Percentiles rank a stretch among this genome's conserved stretches.
Evolutionary conservation across 169 alveolate species (phyloP).

Genomic region (Plasmodium chabaudi): DNA sequence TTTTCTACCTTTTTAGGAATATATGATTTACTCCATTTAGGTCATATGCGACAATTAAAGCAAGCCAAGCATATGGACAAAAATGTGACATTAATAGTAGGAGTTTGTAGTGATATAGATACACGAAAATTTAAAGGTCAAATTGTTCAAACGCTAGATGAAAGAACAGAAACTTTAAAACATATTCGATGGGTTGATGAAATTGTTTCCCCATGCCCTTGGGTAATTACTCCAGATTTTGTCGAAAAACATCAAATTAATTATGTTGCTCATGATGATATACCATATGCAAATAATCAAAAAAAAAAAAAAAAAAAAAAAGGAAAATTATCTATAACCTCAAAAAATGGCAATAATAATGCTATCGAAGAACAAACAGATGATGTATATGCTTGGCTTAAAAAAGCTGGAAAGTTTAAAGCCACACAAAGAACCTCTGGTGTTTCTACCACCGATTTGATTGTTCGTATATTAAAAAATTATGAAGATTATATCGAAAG

Average conservation of each 20-base stretch:
- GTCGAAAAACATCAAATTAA: constrained; percentile 92
- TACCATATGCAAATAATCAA: constrained; percentile 90
- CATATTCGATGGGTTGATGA: constrained; percentile 98
- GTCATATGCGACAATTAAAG: constrained; percentile 96
- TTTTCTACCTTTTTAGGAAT: constrained; percentile 87
- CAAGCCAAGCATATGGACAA: constrained; percentile 97
- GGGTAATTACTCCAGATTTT: constrained; percentile 94
- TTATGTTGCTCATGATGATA: constrained; percentile 96
- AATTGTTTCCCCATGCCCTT: constrained; percentile 97
- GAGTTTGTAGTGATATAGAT: constrained; percentile 97
- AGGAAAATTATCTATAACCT: constrained; percentile 38
- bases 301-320: constrained; percentile 80
- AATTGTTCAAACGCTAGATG: constrained; percentile 94
- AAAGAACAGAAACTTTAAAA: constrained; percentile 94
- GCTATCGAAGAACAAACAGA: constrained; percentile 82
- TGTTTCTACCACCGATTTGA: constrained; percentile 96
- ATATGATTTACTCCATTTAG: constrained; percentile 96
- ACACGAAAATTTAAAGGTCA: constrained; percentile 94
- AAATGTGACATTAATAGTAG: constrained; percentile 94
- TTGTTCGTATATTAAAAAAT: constrained; percentile 94
- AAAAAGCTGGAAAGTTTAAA: constrained; percentile 92
- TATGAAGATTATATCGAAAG: constrained; percentile 96
- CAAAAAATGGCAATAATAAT: neutral
- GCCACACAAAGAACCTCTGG: constrained; percentile 96
- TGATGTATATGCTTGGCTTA: constrained; percentile 94